A percentile compares a stretch with the other conserved stretches of the same genome.
These are phyloP conservation scores for Mortierella sp. DNA, from an alignment of 371 early-diverging fungal species.

Conservation along the genomic window DNA sequence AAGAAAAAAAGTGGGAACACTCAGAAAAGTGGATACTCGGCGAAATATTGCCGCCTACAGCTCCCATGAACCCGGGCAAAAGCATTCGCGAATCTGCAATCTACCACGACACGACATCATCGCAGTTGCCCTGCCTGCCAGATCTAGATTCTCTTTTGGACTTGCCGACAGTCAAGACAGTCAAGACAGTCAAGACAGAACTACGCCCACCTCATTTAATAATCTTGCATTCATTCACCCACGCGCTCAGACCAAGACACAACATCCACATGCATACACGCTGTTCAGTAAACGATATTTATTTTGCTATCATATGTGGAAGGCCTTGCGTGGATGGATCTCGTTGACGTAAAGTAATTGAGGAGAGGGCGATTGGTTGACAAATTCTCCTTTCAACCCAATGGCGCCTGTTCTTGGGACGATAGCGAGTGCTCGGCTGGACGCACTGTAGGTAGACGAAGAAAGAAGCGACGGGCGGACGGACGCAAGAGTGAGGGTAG, in stretches of 20 bases:
- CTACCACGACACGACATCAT: conserved; percentile 4
- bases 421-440: background rate
- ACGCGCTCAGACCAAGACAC: conserved; percentile 6
- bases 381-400: background rate
- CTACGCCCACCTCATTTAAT: no score
- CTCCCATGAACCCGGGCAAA: no score
- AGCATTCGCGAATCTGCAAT: background rate
- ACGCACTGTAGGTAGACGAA: background rate
- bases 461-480: background rate
- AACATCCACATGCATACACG: background rate
- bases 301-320: background rate
- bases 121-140: background rate
- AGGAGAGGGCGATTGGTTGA: background rate
- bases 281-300: background rate
- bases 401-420: conserved; percentile 1
- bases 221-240: background rate
- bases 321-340: no score
- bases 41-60: no score
- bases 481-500: background rate
- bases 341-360: background rate
- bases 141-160: background rate
- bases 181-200: background rate
- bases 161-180: background rate
- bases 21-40: background rate
- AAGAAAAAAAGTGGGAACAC: conserved; percentile 1